phyloP scores from a whole-genome alignment of 208 protist genomes.

The Hexamita inflata region DNA sequence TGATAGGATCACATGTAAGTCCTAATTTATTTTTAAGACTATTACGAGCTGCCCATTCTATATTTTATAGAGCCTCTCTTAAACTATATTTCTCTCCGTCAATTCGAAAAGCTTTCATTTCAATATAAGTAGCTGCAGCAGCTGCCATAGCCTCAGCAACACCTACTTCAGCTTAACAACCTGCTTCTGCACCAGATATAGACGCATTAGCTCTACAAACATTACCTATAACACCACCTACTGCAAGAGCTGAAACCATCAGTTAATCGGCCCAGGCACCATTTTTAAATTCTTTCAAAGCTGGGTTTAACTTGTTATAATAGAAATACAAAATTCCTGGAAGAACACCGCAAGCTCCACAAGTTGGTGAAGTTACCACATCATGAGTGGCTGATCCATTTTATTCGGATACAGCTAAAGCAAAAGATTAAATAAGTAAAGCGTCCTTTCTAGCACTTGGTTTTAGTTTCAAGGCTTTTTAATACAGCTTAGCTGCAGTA shows the following conservation, averaged over 20 bases:
- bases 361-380: slow-evolving; percentile 53
- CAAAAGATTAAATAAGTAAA: slow-evolving; percentile 28
- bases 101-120: neutral
- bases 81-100: slow-evolving; percentile 30
- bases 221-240: slow-evolving; percentile 46
- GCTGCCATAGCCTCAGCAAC: slow-evolving; percentile 51
- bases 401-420: slow-evolving; percentile 50
- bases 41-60: slow-evolving; percentile 50
- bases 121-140: slow-evolving; percentile 23
- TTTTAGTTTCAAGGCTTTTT: neutral
- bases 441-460: no score
- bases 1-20: slow-evolving; percentile 52
- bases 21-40: slow-evolving; percentile 50
- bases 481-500: neutral
- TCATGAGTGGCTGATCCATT: slow-evolving; percentile 42
- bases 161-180: slow-evolving; percentile 53
- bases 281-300: slow-evolving; percentile 46
- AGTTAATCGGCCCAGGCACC: slow-evolving; percentile 43
- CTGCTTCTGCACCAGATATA: slow-evolving; percentile 50
- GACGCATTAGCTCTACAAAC: slow-evolving; percentile 45
- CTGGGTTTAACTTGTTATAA: neutral
- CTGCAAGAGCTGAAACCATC: slow-evolving; percentile 46
- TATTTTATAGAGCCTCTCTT: slow-evolving; percentile 41
- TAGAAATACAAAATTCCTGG: slow-evolving; percentile 45
- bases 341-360: slow-evolving; percentile 44